Evolutionary conservation across 2,329 filamentous ascomycete species (phyloP).

Genomic region (Cryphonectria naterciae): DNA sequence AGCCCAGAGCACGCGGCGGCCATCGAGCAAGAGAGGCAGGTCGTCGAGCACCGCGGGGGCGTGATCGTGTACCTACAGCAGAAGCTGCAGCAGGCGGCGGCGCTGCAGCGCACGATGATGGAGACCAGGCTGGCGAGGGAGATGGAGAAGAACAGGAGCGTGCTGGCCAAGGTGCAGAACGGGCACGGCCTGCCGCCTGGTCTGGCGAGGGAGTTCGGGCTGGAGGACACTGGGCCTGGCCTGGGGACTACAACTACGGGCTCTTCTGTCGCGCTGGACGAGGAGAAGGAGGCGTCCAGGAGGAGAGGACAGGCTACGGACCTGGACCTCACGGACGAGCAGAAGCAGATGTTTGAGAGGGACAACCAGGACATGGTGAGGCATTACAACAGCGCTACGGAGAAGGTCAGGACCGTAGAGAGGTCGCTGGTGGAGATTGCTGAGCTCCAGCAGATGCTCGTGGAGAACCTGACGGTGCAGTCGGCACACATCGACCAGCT

Average conservation of each 20-base stretch:
- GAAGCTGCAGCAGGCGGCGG: slow-evolving; percentile 74
- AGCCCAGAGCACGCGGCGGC: slow-evolving; percentile 70
- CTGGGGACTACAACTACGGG: slow-evolving; percentile 16
- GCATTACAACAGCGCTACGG: slow-evolving; percentile 90
- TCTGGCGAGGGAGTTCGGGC: slow-evolving; percentile 31
- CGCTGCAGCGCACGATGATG: slow-evolving; percentile 88
- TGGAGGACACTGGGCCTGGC: slow-evolving; percentile 12
- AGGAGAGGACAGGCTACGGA: slow-evolving; percentile 35
- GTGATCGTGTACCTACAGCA: slow-evolving; percentile 82
- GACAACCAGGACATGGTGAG: slow-evolving; percentile 92
- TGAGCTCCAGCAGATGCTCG: slow-evolving; percentile 86
- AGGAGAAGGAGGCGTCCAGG: slow-evolving; percentile 30
- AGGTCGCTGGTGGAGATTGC: slow-evolving; percentile 91
- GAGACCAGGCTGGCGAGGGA: slow-evolving; percentile 83
- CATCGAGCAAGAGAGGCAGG: slow-evolving; percentile 69
- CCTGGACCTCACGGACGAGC: slow-evolving; percentile 74
- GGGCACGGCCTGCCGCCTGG: slow-evolving; percentile 33
- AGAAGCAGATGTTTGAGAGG: slow-evolving; percentile 89
- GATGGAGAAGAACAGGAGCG: slow-evolving; percentile 86
- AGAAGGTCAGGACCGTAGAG: slow-evolving; percentile 91
- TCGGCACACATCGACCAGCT: slow-evolving; percentile 88
- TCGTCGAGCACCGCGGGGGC: slow-evolving; percentile 75
- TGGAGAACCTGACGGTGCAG: slow-evolving; percentile 82
- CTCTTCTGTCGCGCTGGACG: slow-evolving; percentile 25
- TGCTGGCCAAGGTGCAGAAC: slow-evolving; percentile 70